Conservation (phyloP, 306 rosid species). For the Cicer bijugum region DNA sequence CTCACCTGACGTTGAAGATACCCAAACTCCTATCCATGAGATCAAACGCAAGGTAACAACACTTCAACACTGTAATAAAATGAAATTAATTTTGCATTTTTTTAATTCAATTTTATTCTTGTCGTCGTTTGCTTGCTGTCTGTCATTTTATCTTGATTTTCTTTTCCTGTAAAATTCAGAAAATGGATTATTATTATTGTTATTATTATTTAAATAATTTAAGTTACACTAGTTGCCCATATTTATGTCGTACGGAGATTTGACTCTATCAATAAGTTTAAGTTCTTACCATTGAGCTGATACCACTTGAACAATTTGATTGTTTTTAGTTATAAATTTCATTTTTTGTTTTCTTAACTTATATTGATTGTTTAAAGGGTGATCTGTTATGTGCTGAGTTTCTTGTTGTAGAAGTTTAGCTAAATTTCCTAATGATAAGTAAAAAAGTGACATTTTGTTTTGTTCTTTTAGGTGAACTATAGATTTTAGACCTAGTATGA, state of each 20-base stretch:
- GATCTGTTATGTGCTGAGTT: slow-evolving; percentile 14
- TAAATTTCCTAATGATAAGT: slow-evolving; percentile 25
- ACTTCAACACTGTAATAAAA: not conserved
- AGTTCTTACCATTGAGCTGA: no score
- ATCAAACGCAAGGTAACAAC: slow-evolving; percentile 87
- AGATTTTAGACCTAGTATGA: not conserved
- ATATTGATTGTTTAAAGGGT: not conserved
- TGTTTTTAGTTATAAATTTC: not conserved
- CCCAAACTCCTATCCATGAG: slow-evolving; percentile 72
- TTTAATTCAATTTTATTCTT: not conserved
- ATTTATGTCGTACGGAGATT: no score
- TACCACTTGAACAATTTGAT: no score
- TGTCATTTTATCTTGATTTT: slow-evolving; percentile 15
- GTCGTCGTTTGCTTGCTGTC: not conserved
- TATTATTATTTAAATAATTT: no score
- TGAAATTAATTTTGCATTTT: not conserved
- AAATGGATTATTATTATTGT: no score
- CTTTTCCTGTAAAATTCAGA: no score
- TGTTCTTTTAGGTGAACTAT: slow-evolving; percentile 5
- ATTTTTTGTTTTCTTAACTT: not conserved
- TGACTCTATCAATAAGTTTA: no score
- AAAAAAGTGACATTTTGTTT: not conserved
- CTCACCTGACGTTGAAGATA: slow-evolving; percentile 79
- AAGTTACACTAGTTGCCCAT: no score
- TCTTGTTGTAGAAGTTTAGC: slow-evolving; percentile 25